phyloP scores from a whole-genome alignment of 371 early-diverging fungal genomes.

The Apophysomyces variabilis region DNA sequence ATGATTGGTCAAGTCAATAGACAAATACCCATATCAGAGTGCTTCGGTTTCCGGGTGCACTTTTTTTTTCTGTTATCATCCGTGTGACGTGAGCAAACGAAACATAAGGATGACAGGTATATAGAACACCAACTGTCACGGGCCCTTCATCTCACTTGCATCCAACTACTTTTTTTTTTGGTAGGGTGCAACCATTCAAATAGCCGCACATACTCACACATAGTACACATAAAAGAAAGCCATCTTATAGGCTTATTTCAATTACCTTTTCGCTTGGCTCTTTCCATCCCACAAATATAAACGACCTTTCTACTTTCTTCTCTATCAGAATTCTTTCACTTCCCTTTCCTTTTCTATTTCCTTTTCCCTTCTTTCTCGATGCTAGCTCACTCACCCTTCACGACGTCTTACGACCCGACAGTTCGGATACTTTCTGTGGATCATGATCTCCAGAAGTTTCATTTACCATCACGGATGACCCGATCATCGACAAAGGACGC shows the following conservation, averaged over 20 bases:
- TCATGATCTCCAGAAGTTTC: constrained; percentile 7
- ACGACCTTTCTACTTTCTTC: not conserved
- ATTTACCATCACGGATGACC: constrained; percentile 13
- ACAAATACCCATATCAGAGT: not conserved
- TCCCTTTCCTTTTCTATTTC: constrained; percentile 9
- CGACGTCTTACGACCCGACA: constrained; percentile 21
- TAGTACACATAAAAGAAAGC: not conserved
- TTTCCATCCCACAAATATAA: not conserved
- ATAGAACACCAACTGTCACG: not conserved
- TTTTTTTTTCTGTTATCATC: constrained; percentile 10
- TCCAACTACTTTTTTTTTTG: not conserved
- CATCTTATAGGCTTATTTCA: no score
- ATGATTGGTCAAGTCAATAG: not conserved
- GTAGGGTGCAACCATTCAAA: not conserved
- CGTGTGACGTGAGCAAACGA: constrained; percentile 8
- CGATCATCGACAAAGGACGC: constrained; percentile 10
- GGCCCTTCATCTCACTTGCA: constrained; percentile 3
- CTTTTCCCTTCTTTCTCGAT: not conserved
- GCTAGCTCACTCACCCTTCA: not conserved
- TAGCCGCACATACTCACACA: not conserved
- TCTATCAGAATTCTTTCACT: not conserved
- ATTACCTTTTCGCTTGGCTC: no score
- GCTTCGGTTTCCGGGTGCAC: constrained; percentile 7
- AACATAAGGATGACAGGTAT: constrained; percentile 2
- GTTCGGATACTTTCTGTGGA: constrained; percentile 15